phyloP scores from a whole-genome alignment of 1,139 yeast species.

The Hyphopichia pseudoburtonii region DNA sequence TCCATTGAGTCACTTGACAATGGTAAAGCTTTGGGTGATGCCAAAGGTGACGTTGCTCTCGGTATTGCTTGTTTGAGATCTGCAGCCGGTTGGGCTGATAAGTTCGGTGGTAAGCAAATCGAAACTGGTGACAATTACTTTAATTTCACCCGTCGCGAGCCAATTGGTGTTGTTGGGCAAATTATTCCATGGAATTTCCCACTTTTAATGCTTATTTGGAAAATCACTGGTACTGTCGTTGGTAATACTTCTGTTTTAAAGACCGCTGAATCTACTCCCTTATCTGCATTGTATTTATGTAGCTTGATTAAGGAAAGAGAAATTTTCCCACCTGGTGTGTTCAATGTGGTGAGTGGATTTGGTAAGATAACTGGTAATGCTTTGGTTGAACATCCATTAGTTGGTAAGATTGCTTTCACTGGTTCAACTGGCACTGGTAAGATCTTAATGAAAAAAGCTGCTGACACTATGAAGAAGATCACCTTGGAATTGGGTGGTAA shows the following conservation, averaged over 20 bases:
- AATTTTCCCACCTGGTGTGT: constrained; percentile 32
- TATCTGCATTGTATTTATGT: constrained; percentile 33
- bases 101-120: constrained; percentile 60
- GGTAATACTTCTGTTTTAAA: constrained; percentile 36
- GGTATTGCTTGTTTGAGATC: constrained; percentile 55
- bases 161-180: constrained; percentile 40
- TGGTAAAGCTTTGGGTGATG: constrained; percentile 60
- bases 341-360: constrained; percentile 33
- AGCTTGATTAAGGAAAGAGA: constrained; percentile 29
- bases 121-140: constrained; percentile 53
- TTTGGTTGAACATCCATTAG: constrained; percentile 28
- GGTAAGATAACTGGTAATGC: constrained; percentile 34
- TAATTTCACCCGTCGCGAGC: constrained; percentile 32
- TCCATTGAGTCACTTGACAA: constrained; percentile 68
- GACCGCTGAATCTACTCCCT: constrained; percentile 36
- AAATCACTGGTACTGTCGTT: constrained; percentile 34
- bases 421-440: constrained; percentile 39
- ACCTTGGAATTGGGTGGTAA: constrained; percentile 38
- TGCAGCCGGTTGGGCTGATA: constrained; percentile 76
- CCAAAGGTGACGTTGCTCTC: constrained; percentile 46
- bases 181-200: constrained; percentile 43
- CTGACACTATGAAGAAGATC: constrained; percentile 33
- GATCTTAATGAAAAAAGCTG: constrained; percentile 31
- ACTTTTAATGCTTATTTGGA: constrained; percentile 37
- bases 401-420: constrained; percentile 37